These are phyloP conservation scores for Potentilla sterilis DNA, from an alignment of 306 rosid species.

Conservation along the genomic window DNA sequence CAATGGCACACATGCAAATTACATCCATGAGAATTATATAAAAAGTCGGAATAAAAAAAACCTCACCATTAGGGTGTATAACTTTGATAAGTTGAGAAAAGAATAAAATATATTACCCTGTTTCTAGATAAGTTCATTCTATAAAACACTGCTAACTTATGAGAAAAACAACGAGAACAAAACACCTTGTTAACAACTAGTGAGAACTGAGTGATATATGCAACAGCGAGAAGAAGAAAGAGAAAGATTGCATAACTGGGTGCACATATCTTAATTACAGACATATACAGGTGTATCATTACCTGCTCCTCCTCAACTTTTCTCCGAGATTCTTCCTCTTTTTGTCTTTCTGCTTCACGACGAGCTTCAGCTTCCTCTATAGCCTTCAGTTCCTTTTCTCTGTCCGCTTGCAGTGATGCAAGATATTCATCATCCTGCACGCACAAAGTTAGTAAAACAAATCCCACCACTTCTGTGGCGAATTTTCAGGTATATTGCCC, in stretches of 20 bases:
- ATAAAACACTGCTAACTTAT: neutral
- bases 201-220: neutral
- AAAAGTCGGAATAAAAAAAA: too few species aligned
- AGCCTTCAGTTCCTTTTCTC: constrained; percentile 79
- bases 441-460: constrained; percentile 22
- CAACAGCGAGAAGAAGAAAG: neutral
- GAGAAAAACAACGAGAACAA: neutral
- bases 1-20: neutral
- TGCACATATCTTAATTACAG: neutral
- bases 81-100: neutral
- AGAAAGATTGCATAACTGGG: neutral
- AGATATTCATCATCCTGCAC: constrained; percentile 92
- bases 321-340: constrained; percentile 73
- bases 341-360: constrained; percentile 67
- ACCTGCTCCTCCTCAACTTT: constrained; percentile 84
- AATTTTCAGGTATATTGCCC: constrained; percentile 10
- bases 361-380: constrained; percentile 78
- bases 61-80: neutral
- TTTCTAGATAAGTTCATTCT: neutral
- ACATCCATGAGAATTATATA: neutral
- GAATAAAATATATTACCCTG: neutral
- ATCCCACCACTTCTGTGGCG: neutral
- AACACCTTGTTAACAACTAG: neutral
- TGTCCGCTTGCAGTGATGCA: constrained; percentile 85
- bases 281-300: neutral